Conservation (phyloP, 169 alveolate genomes). For the Prorocentrum cordatum region DNA sequence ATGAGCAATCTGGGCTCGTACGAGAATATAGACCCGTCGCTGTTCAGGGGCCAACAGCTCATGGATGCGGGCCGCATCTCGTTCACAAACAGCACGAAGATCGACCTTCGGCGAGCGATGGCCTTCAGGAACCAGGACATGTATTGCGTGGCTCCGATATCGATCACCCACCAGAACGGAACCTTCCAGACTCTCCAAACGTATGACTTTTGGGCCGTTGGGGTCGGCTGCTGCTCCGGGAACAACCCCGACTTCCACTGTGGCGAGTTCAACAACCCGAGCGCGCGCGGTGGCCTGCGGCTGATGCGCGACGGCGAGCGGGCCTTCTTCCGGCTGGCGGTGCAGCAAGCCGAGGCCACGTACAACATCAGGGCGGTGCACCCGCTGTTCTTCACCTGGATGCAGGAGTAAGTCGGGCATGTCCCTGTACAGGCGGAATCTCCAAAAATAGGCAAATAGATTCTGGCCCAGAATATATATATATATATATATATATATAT, state of each 20-base stretch:
- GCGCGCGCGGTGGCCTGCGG: slow-evolving; percentile 37
- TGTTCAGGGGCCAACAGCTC: too few species aligned
- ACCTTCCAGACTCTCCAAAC: too few species aligned
- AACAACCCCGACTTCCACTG: slow-evolving; percentile 59
- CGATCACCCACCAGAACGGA: slow-evolving; percentile 1
- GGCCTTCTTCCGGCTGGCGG: slow-evolving; percentile 27
- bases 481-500: too few species aligned
- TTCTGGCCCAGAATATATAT: not conserved
- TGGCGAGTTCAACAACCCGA: slow-evolving; percentile 58
- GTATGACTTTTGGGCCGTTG: slow-evolving; percentile 68
- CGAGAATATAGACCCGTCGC: too few species aligned
- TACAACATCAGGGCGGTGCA: slow-evolving; percentile 45
- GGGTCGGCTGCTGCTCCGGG: slow-evolving; percentile 59
- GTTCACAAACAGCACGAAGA: slow-evolving; percentile 6
- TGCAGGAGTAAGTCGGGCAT: not conserved
- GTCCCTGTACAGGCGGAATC: not conserved
- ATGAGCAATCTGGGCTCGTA: too few species aligned
- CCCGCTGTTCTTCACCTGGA: slow-evolving; percentile 46
- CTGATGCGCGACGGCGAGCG: slow-evolving; percentile 56
- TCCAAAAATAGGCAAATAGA: not conserved
- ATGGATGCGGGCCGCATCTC: slow-evolving; percentile 63
- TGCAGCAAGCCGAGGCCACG: slow-evolving; percentile 22
- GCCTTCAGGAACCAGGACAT: slow-evolving; percentile 60
- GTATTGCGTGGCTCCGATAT: slow-evolving; percentile 48
- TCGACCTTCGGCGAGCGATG: slow-evolving; percentile 20